A percentile compares a stretch with the other conserved stretches of the same genome.
Conservation (phyloP, 2,329 filamentous ascomycete genomes). For the Talaromyces albobiverticillius region DNA sequence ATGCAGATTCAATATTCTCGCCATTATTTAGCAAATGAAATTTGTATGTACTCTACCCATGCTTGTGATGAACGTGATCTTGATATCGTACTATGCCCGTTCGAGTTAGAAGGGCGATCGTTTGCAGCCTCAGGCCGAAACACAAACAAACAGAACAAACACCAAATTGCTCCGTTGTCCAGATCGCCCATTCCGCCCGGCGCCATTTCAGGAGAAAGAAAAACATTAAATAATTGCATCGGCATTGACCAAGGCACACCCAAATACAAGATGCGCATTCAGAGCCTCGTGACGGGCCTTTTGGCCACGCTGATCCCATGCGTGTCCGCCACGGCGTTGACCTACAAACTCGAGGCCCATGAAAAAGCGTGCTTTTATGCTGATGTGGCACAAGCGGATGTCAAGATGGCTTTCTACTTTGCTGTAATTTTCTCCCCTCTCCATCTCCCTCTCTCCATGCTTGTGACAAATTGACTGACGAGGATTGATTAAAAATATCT, state of each 20-base stretch:
- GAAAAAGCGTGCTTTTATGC: constrained; percentile 97
- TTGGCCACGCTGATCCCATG: constrained; percentile 68
- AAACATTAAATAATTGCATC: constrained; percentile 8
- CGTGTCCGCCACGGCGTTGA: constrained; percentile 83
- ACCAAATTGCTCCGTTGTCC: constrained; percentile 14
- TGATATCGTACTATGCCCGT: too few species aligned
- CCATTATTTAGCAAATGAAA: too few species aligned
- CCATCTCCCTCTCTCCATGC: background rate
- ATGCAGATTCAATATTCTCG: too few species aligned
- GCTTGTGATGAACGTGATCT: too few species aligned
- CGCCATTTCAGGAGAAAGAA: constrained; percentile 14
- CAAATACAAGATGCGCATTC: constrained; percentile 59
- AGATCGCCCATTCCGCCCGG: background rate
- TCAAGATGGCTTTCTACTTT: constrained; percentile 98
- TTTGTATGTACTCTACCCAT: too few species aligned
- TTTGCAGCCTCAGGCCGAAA: constrained; percentile 5
- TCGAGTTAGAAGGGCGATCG: too few species aligned
- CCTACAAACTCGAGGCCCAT: constrained; percentile 84
- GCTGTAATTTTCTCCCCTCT: constrained; percentile 61
- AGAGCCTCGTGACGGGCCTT: constrained; percentile 62
- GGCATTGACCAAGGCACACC: background rate
- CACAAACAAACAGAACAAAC: constrained; percentile 16
- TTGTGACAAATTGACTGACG: too few species aligned
- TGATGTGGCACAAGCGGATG: constrained; percentile 69
- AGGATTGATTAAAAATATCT: too few species aligned